phyloP scores from a whole-genome alignment of 495 filamentous ascomycete species.

The Aspergillus carlsbadensis region DNA sequence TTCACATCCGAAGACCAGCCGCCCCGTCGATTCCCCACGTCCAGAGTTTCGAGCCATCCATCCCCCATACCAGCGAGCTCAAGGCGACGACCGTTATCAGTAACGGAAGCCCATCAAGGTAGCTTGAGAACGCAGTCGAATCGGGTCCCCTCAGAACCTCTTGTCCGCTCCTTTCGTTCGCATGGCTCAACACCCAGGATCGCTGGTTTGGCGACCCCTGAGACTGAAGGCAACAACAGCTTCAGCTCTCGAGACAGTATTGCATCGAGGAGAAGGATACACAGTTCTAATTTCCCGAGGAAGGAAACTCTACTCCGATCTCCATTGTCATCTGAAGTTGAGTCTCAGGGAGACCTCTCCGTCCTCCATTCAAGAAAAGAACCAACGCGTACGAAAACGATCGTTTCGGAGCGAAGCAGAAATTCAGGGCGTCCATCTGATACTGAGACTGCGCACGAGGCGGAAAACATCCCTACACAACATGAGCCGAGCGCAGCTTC shows the following conservation, averaged over 20 bases:
- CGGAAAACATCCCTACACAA: constrained; percentile 5
- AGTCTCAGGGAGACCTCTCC: constrained; percentile 21
- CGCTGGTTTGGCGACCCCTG: constrained; percentile 45
- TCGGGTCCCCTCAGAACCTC: constrained; percentile 37
- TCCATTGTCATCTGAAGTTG: constrained; percentile 40
- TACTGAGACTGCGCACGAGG: constrained; percentile 10
- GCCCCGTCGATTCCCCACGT: constrained; percentile 26
- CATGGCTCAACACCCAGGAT: constrained; percentile 28
- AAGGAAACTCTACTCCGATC: constrained; percentile 37
- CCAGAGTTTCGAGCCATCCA: constrained; percentile 29
- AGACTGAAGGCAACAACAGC: constrained; percentile 37
- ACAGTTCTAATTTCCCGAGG: constrained; percentile 34
- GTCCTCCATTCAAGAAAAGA: constrained; percentile 19
- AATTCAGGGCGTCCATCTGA: constrained; percentile 13
- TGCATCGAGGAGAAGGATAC: constrained; percentile 31
- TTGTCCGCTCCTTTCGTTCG: constrained; percentile 33
- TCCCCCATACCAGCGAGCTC: constrained; percentile 26
- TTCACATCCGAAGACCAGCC: constrained; percentile 34
- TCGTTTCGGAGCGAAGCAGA: constrained; percentile 17
- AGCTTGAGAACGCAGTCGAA: constrained; percentile 29
- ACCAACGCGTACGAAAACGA: constrained; percentile 9
- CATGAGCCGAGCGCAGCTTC: constrained; percentile 14
- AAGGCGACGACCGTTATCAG: constrained; percentile 54
- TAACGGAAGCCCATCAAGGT: constrained; percentile 55
- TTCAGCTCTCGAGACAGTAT: constrained; percentile 29